A percentile compares a stretch with the other conserved stretches of the same genome.
phyloP scores from a whole-genome alignment of 768 basidiomycete species.

The Ramaria sp. region DNA sequence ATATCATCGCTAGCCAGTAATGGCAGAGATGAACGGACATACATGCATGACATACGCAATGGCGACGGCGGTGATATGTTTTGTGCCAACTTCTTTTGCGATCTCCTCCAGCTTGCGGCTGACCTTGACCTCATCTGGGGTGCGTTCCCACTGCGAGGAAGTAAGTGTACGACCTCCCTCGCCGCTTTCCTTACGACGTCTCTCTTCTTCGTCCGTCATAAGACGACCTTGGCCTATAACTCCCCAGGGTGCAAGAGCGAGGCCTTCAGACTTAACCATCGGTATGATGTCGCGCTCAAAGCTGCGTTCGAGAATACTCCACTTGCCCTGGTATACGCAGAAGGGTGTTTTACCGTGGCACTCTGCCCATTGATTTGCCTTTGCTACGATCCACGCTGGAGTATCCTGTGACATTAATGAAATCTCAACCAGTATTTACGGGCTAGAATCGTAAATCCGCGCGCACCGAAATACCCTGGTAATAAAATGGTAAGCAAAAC shows the following conservation, averaged over 20 bases:
- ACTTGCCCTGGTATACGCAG: slow-evolving; percentile 25
- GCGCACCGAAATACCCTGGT: slow-evolving; percentile 2
- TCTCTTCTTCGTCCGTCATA: slow-evolving; percentile 16
- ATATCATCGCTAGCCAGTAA: too few species aligned
- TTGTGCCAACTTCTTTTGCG: neutral
- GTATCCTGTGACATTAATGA: slow-evolving; percentile 9
- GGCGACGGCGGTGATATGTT: slow-evolving; percentile 1
- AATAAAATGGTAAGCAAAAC: neutral
- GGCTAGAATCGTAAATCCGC: neutral
- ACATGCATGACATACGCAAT: slow-evolving; percentile 9
- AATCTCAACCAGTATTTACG: neutral
- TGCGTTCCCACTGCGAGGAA: slow-evolving; percentile 9
- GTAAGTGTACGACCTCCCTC: slow-evolving; percentile 17
- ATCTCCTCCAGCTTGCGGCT: slow-evolving; percentile 22
- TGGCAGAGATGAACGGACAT: neutral
- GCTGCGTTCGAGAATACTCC: slow-evolving; percentile 18
- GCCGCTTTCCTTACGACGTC: neutral
- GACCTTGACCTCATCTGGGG: neutral
- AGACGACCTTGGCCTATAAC: slow-evolving; percentile 21
- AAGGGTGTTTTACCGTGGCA: slow-evolving; percentile 26
- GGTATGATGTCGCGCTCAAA: slow-evolving; percentile 20
- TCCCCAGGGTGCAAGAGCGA: slow-evolving; percentile 23
- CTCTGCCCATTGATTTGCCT: slow-evolving; percentile 23
- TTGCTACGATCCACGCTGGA: slow-evolving; percentile 21
- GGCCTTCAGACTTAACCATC: slow-evolving; percentile 14